Conservation (phyloP, 176 grass and related monocot species). For the Aegilops longissima region DNA sequence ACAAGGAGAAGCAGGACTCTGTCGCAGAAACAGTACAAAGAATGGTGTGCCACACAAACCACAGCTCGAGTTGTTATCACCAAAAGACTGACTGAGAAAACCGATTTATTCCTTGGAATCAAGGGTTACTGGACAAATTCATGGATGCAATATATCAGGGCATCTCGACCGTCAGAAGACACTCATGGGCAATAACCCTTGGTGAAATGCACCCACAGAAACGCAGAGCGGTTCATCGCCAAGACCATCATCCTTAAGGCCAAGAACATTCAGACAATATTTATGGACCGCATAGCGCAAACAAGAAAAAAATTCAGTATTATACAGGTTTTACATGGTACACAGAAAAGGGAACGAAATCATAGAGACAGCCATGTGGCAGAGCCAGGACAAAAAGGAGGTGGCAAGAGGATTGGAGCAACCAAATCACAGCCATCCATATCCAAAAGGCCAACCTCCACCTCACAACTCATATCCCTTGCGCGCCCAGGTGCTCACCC, state of each 20-base stretch:
- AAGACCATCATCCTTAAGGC: conserved; percentile 28
- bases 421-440: conserved; percentile 68
- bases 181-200: conserved; percentile 8
- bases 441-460: conserved; percentile 50
- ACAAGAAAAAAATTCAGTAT: not conserved
- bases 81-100: conserved; percentile 15
- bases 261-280: conserved; percentile 41
- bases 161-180: conserved; percentile 17
- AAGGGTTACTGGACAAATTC: not conserved
- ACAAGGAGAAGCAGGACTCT: not conserved
- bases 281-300: conserved; percentile 14
- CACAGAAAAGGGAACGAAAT: conserved; percentile 34
- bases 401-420: conserved; percentile 63
- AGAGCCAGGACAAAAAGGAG: conserved; percentile 54
- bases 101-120: not conserved
- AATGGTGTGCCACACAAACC: conserved; percentile 11
- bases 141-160: conserved; percentile 34
- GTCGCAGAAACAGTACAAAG: not conserved
- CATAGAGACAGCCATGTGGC: conserved; percentile 12
- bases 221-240: conserved; percentile 15
- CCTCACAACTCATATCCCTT: conserved; percentile 93
- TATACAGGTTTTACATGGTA: conserved; percentile 19
- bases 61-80: conserved; percentile 7
- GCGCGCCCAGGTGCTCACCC: conserved; percentile 36
- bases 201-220: conserved; percentile 40